Percentiles rank a stretch among this genome's conserved stretches.
Evolutionary conservation across 345 rosid species (phyloP).

Genomic region (Brassica cretica): DNA sequence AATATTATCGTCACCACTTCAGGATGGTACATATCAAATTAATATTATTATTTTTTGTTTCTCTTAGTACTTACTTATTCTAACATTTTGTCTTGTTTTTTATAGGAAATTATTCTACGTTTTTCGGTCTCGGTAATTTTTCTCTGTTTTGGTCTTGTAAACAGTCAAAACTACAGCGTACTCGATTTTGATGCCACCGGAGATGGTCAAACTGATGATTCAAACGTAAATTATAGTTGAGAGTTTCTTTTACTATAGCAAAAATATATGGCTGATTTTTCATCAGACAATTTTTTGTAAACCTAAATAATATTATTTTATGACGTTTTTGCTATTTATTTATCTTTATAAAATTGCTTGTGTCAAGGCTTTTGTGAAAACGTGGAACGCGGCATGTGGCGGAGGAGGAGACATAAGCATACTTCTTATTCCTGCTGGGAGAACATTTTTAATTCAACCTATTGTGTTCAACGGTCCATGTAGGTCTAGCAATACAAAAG

Average conservation of each 20-base stretch:
- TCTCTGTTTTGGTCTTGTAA: slow-evolving; percentile 14
- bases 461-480: slow-evolving; percentile 29
- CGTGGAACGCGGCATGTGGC: slow-evolving; percentile 23
- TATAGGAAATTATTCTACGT: slow-evolving; percentile 11
- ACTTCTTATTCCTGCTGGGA: slow-evolving; percentile 21
- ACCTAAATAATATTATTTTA: background rate
- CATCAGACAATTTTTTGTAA: too few species aligned
- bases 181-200: slow-evolving; percentile 26
- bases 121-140: background rate
- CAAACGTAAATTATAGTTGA: slow-evolving; percentile 9
- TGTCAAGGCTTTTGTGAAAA: slow-evolving; percentile 19
- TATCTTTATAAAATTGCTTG: background rate
- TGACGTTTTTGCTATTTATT: background rate
- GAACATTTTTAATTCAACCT: slow-evolving; percentile 33
- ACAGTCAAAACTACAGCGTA: slow-evolving; percentile 28
- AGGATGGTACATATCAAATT: slow-evolving; percentile 19
- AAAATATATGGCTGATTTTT: background rate
- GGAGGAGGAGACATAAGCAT: slow-evolving; percentile 14
- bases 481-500: background rate
- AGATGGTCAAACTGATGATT: slow-evolving; percentile 34
- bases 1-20: background rate
- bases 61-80: background rate
- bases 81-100: background rate
- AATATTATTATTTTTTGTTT: background rate
- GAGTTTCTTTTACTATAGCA: background rate